These are phyloP conservation scores for Lentinula novae-zelandiae DNA, from an alignment of 1,284 basidiomycete genomes.

Conservation along the genomic window DNA sequence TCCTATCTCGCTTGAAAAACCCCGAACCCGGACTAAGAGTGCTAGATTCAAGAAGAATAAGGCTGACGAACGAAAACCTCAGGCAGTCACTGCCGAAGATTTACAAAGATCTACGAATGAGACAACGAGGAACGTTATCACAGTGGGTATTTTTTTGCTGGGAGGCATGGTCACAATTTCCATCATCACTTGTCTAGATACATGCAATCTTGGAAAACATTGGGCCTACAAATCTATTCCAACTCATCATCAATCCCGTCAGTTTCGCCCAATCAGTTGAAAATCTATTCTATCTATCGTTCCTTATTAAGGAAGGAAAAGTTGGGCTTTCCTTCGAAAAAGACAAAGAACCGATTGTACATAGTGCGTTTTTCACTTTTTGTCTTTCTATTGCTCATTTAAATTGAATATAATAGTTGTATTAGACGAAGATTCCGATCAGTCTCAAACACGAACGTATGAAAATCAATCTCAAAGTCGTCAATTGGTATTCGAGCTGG, in stretches of 20 bases:
- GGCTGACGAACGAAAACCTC: constrained; percentile 61
- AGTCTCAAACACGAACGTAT: constrained; percentile 26
- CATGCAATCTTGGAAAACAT: constrained; percentile 41
- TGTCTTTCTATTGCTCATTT: not conserved
- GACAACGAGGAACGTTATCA: constrained; percentile 73
- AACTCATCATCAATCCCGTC: constrained; percentile 81
- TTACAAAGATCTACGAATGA: constrained; percentile 76
- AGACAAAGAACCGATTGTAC: constrained; percentile 69
- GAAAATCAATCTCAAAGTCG: constrained; percentile 44
- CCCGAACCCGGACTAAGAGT: constrained; percentile 61
- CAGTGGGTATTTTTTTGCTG: constrained; percentile 35
- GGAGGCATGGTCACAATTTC: not conserved
- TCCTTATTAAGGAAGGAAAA: constrained; percentile 82
- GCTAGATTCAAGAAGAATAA: constrained; percentile 71
- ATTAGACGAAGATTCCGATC: constrained; percentile 59
- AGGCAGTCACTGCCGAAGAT: constrained; percentile 73
- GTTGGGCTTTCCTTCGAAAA: constrained; percentile 64
- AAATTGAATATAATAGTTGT: not conserved
- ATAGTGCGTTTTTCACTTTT: constrained; percentile 20
- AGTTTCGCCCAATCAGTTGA: constrained; percentile 91
- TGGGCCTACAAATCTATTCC: constrained; percentile 70
- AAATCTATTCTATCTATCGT: constrained; percentile 91
- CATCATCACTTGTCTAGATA: not conserved
- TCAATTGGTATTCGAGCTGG: constrained; percentile 85
- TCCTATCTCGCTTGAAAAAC: constrained; percentile 44